Percentiles rank a stretch among this genome's conserved stretches.
phyloP scores from a whole-genome alignment of 768 basidiomycete genomes.

The Leccinum arenicola region DNA sequence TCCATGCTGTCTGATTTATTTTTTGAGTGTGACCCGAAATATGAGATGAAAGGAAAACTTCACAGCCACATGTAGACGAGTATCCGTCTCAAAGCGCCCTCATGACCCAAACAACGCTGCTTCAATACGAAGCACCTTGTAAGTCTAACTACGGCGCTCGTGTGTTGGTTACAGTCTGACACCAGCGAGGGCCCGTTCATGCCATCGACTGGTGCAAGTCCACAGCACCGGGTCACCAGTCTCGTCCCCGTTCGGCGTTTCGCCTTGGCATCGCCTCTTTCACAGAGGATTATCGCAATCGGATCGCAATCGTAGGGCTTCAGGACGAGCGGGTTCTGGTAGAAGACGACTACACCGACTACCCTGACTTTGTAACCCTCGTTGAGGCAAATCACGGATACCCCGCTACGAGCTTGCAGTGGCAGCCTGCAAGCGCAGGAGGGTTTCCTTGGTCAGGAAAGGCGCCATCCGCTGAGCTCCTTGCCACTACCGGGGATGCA shows the following conservation, averaged over 20 bases:
- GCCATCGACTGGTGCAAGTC: slow-evolving; percentile 89
- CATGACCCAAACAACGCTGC: slow-evolving; percentile 70
- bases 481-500: slow-evolving; percentile 94
- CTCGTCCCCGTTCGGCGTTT: slow-evolving; percentile 73
- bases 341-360: slow-evolving; percentile 79
- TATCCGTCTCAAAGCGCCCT: slow-evolving; percentile 8
- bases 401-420: slow-evolving; percentile 90
- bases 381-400: slow-evolving; percentile 86
- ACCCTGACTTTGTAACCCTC: slow-evolving; percentile 83
- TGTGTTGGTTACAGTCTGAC: slow-evolving; percentile 15
- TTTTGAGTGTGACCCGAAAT: not conserved
- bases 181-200: slow-evolving; percentile 72
- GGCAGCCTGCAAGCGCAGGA: slow-evolving; percentile 78
- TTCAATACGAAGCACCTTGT: slow-evolving; percentile 88
- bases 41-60: not conserved
- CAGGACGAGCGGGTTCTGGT: slow-evolving; percentile 87
- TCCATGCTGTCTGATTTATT: slow-evolving; percentile 4
- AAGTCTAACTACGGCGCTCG: slow-evolving; percentile 34
- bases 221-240: slow-evolving; percentile 67
- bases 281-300: slow-evolving; percentile 79
- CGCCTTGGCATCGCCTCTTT: slow-evolving; percentile 85
- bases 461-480: slow-evolving; percentile 65
- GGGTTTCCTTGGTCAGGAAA: slow-evolving; percentile 70
- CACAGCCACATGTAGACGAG: slow-evolving; percentile 26
- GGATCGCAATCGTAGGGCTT: slow-evolving; percentile 74